Conservation (phyloP, 164 flowering plant species). For the Aristolochia fimbriata region DNA sequence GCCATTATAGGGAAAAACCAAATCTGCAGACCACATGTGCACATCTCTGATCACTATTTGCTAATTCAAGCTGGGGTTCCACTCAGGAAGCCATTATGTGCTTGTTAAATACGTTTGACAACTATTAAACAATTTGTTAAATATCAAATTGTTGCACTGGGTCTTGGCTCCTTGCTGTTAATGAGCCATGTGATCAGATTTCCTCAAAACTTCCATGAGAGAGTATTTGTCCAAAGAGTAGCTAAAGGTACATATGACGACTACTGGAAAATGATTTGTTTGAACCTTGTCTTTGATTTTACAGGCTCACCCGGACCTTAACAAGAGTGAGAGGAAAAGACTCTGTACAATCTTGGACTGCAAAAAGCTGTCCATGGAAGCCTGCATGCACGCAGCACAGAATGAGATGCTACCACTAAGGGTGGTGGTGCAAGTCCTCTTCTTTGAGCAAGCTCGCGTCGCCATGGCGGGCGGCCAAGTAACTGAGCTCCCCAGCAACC, state of each 20-base stretch:
- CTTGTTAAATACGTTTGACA: neutral
- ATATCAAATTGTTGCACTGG: neutral
- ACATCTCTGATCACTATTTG: too few relatives aligned
- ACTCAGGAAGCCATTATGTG: neutral
- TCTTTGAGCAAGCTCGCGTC: constrained; percentile 84
- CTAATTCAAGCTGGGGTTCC: neutral
- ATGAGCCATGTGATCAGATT: too few relatives aligned
- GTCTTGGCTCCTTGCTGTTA: neutral
- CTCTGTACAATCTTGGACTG: constrained; percentile 82
- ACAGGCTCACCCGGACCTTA: constrained; percentile 76
- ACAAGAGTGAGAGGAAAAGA: constrained; percentile 78
- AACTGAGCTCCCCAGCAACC: constrained; percentile 54
- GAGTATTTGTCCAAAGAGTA: too few relatives aligned
- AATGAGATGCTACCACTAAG: constrained; percentile 87
- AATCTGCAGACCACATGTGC: too few relatives aligned
- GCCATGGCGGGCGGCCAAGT: constrained; percentile 53
- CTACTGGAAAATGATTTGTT: too few relatives aligned
- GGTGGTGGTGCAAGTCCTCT: constrained; percentile 93
- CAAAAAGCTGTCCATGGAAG: constrained; percentile 85
- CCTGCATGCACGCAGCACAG: constrained; percentile 92
- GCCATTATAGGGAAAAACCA: too few relatives aligned
- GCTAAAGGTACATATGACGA: too few relatives aligned
- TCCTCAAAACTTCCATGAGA: too few relatives aligned
- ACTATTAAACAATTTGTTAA: neutral
- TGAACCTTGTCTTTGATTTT: neutral